A percentile compares a stretch with the other conserved stretches of the same genome.
phyloP scores from a whole-genome alignment of 148 eudicot genomes.

The Rhododendron simsii region DNA sequence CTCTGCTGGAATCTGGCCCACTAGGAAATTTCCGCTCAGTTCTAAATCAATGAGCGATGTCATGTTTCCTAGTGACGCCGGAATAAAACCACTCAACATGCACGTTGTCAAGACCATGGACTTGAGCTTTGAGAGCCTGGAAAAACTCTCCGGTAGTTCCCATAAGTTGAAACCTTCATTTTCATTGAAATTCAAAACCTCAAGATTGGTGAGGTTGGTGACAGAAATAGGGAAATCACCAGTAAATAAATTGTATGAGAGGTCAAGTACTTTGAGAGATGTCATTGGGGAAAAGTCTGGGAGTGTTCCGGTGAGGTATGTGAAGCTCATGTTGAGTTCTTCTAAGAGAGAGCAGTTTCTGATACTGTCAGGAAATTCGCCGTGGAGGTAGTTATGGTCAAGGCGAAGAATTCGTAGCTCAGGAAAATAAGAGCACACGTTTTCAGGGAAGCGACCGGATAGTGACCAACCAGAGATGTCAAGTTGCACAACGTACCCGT shows the following conservation, averaged over 20 bases:
- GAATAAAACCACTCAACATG: conserved; percentile 51
- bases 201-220: conserved; percentile 54
- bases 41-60: conserved; percentile 81
- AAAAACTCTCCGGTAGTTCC: conserved; percentile 54
- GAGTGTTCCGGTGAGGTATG: conserved; percentile 39
- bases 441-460: conserved; percentile 60
- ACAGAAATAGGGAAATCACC: conserved; percentile 74
- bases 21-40: conserved; percentile 55
- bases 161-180: conserved; percentile 43
- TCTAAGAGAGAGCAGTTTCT: conserved; percentile 56
- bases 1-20: conserved; percentile 56
- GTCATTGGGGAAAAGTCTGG: conserved; percentile 60
- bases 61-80: conserved; percentile 59
- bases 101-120: conserved; percentile 54
- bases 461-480: conserved; percentile 49
- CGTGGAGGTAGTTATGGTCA: conserved; percentile 42
- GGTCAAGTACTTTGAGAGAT: conserved; percentile 47
- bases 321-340: conserved; percentile 44
- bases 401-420: conserved; percentile 45
- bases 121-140: conserved; percentile 43
- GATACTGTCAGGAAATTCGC: conserved; percentile 51
- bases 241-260: conserved; percentile 47
- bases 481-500: conserved; percentile 40
- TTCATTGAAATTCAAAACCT: conserved; percentile 58
- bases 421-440: conserved; percentile 65